phyloP scores from a whole-genome alignment of 2,329 filamentous ascomycete genomes.

The Ophioceras dolichostomum region DNA sequence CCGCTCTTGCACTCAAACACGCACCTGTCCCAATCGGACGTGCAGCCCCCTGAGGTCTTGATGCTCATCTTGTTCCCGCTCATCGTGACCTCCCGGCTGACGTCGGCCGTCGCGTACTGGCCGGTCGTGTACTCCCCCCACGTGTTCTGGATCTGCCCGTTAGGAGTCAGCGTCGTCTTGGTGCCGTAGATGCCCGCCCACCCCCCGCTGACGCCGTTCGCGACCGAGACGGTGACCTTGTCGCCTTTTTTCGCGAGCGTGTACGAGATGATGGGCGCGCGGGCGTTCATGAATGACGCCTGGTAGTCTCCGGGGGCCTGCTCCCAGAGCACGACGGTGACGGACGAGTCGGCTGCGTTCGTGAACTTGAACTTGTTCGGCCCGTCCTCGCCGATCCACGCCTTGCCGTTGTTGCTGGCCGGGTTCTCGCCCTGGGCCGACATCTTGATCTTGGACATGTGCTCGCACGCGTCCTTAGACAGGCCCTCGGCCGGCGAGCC shows the following conservation, averaged over 20 bases:
- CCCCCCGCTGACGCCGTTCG: constrained; percentile 21
- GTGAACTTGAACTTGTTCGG: constrained; percentile 16
- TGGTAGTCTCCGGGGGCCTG: constrained; percentile 8
- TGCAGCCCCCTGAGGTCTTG: constrained; percentile 22
- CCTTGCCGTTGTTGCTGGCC: constrained; percentile 11
- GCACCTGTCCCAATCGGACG: constrained; percentile 25
- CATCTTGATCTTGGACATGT: constrained; percentile 17
- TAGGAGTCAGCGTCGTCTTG: constrained; percentile 15
- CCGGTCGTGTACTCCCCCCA: constrained; percentile 30
- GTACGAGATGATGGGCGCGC: constrained; percentile 19
- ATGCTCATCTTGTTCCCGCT: constrained; percentile 22
- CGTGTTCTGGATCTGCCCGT: constrained; percentile 27
- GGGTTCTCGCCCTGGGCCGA: constrained; percentile 12
- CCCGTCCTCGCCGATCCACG: constrained; percentile 16
- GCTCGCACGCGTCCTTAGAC: constrained; percentile 11
- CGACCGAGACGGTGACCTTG: constrained; percentile 22
- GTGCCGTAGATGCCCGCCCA: constrained; percentile 22
- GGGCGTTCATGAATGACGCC: constrained; percentile 16
- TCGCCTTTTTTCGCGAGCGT: constrained; percentile 20
- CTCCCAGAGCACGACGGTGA: constrained; percentile 16
- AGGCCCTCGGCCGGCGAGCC: constrained; percentile 10
- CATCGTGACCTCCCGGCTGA: constrained; percentile 31
- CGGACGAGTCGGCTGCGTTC: constrained; percentile 9
- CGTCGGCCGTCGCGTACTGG: constrained; percentile 23
- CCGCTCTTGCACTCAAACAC: constrained; percentile 25